Conservation (phyloP, 1,284 basidiomycete species). For the Fomitopsis betulina region DNA sequence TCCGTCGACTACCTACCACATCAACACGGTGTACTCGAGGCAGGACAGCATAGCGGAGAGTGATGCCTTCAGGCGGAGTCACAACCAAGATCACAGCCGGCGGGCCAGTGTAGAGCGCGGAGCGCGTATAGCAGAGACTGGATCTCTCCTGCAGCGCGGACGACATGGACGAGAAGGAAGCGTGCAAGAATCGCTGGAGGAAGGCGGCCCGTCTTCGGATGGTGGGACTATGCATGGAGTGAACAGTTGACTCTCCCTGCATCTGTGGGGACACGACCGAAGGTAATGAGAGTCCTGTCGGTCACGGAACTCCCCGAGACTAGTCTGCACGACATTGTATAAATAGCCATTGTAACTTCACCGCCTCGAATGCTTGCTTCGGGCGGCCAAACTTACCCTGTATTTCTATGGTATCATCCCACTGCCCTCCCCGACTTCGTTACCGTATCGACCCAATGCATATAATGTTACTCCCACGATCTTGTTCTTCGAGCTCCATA, state of each 20-base stretch:
- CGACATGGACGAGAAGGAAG: conserved; percentile 14
- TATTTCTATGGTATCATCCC: too few relatives aligned
- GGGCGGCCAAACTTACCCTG: too few relatives aligned
- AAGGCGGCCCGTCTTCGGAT: background rate
- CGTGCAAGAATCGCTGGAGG: conserved; percentile 15
- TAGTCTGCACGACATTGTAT: too few relatives aligned
- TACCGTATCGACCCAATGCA: too few relatives aligned
- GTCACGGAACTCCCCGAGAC: too few relatives aligned
- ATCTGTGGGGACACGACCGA: background rate
- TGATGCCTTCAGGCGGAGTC: conserved; percentile 33
- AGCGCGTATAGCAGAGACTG: conserved; percentile 54
- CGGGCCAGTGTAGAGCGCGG: conserved; percentile 58
- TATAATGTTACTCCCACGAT: too few relatives aligned
- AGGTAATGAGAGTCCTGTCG: too few relatives aligned
- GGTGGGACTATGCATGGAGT: background rate
- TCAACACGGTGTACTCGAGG: conserved; percentile 48
- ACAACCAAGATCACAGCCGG: conserved; percentile 35
- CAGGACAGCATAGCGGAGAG: conserved; percentile 31
- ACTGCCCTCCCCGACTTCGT: too few relatives aligned
- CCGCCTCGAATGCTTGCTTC: too few relatives aligned
- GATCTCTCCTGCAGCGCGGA: conserved; percentile 15
- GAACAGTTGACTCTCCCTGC: background rate
- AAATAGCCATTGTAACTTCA: too few relatives aligned
- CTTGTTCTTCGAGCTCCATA: too few relatives aligned
- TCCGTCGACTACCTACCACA: conserved; percentile 61